Percentiles rank a stretch among this genome's conserved stretches.
Evolutionary conservation across 2,329 filamentous ascomycete species (phyloP).

Genomic region (Aspergillus luchuensis): DNA sequence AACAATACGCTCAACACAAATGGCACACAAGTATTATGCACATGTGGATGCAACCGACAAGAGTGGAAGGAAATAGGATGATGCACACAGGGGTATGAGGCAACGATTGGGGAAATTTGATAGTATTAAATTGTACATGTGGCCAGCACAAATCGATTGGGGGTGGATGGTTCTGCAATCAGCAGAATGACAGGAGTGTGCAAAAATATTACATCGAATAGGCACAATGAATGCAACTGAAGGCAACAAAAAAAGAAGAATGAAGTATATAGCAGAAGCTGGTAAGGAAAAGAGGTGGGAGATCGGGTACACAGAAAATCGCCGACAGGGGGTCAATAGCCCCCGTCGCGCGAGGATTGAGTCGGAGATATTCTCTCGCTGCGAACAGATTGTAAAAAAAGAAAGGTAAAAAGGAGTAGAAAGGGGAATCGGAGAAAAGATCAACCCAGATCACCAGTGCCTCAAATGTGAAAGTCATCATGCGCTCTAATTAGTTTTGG

Average conservation of each 20-base stretch:
- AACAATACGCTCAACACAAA: slow-evolving; percentile 19
- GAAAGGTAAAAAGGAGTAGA: slow-evolving; percentile 39
- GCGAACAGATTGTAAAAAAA: slow-evolving; percentile 37
- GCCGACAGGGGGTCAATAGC: not conserved
- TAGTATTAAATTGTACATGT: slow-evolving; percentile 45
- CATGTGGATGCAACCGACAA: slow-evolving; percentile 15
- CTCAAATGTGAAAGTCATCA: slow-evolving; percentile 23
- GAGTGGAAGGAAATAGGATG: slow-evolving; percentile 30
- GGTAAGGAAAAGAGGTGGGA: slow-evolving; percentile 27
- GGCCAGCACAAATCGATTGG: slow-evolving; percentile 41
- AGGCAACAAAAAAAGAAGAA: slow-evolving; percentile 16
- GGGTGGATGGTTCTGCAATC: slow-evolving; percentile 17
- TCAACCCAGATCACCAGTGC: slow-evolving; percentile 30
- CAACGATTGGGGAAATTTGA: slow-evolving; percentile 28
- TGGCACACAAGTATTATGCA: slow-evolving; percentile 24
- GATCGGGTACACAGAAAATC: slow-evolving; percentile 19
- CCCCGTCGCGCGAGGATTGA: not conserved
- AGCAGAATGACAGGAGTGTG: slow-evolving; percentile 21
- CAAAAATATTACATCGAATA: slow-evolving; percentile 39
- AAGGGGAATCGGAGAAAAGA: slow-evolving; percentile 23
- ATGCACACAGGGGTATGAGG: slow-evolving; percentile 39
- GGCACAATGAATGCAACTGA: slow-evolving; percentile 22
- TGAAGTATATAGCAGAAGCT: slow-evolving; percentile 19
- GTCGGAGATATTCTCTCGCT: not conserved
- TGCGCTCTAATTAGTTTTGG: slow-evolving; percentile 27